Evolutionary conservation across 1,284 basidiomycete genomes (phyloP).

Genomic region (Rhodotorula sp.): DNA sequence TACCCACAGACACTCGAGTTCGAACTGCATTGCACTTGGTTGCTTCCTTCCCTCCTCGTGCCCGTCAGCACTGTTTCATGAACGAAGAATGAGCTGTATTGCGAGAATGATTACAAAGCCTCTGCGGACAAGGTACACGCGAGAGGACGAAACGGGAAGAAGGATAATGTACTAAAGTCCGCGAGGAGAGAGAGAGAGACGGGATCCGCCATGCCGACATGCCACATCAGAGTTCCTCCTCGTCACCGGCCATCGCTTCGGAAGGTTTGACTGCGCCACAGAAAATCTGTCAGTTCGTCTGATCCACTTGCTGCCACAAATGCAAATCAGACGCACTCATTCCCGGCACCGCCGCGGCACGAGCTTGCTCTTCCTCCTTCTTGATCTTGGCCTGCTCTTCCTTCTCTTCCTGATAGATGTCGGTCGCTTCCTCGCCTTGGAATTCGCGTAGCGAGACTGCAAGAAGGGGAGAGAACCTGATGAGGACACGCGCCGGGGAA

Average conservation of each 20-base stretch:
- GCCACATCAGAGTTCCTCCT: slow-evolving; percentile 20
- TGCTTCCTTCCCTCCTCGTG: too few species aligned
- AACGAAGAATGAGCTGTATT: background rate
- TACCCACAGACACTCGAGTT: background rate
- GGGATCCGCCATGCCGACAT: background rate
- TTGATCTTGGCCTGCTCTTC: slow-evolving; percentile 78
- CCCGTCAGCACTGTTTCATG: background rate
- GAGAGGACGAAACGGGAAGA: background rate
- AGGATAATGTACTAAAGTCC: background rate
- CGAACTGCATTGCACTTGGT: background rate
- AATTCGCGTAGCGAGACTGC: slow-evolving; percentile 84
- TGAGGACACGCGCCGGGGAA: background rate
- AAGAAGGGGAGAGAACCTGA: slow-evolving; percentile 10
- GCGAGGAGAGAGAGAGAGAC: too few species aligned
- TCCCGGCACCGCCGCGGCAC: slow-evolving; percentile 92
- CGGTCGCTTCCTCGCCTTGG: slow-evolving; percentile 62
- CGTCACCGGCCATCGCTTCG: slow-evolving; percentile 25
- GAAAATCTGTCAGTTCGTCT: background rate
- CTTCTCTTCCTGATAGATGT: slow-evolving; percentile 92
- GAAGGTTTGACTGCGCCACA: slow-evolving; percentile 14
- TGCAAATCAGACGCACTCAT: slow-evolving; percentile 55
- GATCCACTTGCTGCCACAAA: background rate
- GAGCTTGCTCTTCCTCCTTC: slow-evolving; percentile 78
- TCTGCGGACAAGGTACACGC: background rate
- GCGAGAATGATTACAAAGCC: background rate